A percentile compares a stretch with the other conserved stretches of the same genome.
Conservation (phyloP, 108 stramenopile genomes). For the Cafeteria roenbergensis region DNA sequence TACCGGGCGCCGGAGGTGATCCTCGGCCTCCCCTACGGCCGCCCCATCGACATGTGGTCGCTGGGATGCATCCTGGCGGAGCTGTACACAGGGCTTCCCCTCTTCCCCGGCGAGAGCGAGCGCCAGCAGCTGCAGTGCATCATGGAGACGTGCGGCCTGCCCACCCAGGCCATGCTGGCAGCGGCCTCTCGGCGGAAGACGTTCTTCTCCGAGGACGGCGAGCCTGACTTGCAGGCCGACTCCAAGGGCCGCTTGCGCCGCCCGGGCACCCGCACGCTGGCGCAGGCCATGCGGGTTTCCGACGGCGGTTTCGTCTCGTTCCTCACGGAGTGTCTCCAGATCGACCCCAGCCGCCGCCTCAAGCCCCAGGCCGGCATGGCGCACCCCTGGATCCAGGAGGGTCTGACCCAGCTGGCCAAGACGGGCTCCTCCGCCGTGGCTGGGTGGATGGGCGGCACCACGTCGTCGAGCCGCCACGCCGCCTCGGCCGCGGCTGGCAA, state of each 20-base stretch:
- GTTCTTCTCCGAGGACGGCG: conserved; percentile 29
- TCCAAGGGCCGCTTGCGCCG: not conserved
- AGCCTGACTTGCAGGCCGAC: not conserved
- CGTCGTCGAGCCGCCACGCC: too few species aligned
- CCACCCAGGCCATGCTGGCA: conserved; percentile 67
- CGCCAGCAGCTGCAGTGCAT: conserved; percentile 86
- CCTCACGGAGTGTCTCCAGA: conserved; percentile 20
- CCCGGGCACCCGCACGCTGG: conserved; percentile 4
- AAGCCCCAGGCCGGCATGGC: conserved; percentile 27
- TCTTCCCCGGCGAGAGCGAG: conserved; percentile 83
- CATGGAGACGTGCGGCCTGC: conserved; percentile 68
- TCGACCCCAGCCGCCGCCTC: conserved; percentile 34
- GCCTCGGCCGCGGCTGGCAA: too few species aligned
- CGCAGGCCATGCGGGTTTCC: conserved; percentile 15
- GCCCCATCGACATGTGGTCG: conserved; percentile 93
- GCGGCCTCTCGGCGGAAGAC: conserved; percentile 27
- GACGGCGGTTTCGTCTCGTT: conserved; percentile 33
- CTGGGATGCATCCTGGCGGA: conserved; percentile 87
- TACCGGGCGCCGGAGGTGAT: conserved; percentile 94
- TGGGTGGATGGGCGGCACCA: too few species aligned
- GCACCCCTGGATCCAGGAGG: conserved; percentile 17
- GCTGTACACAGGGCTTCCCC: conserved; percentile 78
- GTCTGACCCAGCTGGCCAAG: too few species aligned
- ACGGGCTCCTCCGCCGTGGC: too few species aligned
- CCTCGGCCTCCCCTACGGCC: conserved; percentile 74